Conservation (phyloP, 2,329 filamentous ascomycete genomes). For the Ophiostoma quercus region DNA sequence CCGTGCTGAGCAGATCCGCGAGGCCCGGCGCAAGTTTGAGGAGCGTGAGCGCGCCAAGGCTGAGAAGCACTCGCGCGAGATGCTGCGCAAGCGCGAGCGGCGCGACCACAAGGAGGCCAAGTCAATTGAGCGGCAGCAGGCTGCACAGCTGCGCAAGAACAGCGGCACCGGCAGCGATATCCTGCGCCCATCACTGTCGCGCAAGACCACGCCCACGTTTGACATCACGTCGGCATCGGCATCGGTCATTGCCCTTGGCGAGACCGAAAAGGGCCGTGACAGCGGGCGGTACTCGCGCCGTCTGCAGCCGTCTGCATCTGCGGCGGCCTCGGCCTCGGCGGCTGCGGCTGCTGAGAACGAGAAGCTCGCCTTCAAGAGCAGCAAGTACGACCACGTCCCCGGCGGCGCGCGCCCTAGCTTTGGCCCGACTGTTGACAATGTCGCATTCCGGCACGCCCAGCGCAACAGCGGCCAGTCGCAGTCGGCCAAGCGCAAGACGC, state of each 20-base stretch:
- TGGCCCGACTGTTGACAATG: conserved; percentile 39
- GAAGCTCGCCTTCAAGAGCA: conserved; percentile 43
- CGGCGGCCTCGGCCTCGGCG: not conserved
- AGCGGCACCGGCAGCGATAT: conserved; percentile 32
- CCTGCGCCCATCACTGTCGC: conserved; percentile 25
- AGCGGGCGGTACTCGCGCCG: conserved; percentile 24
- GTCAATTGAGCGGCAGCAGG: conserved; percentile 45
- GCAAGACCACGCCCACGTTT: conserved; percentile 29
- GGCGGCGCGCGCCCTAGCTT: conserved; percentile 33
- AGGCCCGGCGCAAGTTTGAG: conserved; percentile 58
- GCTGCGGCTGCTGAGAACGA: conserved; percentile 31
- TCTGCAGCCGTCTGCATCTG: conserved; percentile 8
- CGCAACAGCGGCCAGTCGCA: conserved; percentile 37
- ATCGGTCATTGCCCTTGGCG: conserved; percentile 22
- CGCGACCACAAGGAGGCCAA: conserved; percentile 53
- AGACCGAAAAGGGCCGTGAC: conserved; percentile 24
- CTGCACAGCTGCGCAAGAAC: conserved; percentile 38
- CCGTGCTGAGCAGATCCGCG: conserved; percentile 53
- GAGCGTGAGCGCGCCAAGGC: conserved; percentile 57
- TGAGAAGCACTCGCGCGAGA: conserved; percentile 56
- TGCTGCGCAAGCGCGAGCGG: conserved; percentile 54
- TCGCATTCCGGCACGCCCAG: conserved; percentile 42
- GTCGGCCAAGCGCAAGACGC: conserved; percentile 54
- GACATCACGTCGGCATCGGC: conserved; percentile 25
- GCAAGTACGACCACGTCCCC: conserved; percentile 44